A percentile compares a stretch with the other conserved stretches of the same genome.
Evolutionary conservation across 306 rosid species (phyloP).

Genomic region (Citrullus amarus): DNA sequence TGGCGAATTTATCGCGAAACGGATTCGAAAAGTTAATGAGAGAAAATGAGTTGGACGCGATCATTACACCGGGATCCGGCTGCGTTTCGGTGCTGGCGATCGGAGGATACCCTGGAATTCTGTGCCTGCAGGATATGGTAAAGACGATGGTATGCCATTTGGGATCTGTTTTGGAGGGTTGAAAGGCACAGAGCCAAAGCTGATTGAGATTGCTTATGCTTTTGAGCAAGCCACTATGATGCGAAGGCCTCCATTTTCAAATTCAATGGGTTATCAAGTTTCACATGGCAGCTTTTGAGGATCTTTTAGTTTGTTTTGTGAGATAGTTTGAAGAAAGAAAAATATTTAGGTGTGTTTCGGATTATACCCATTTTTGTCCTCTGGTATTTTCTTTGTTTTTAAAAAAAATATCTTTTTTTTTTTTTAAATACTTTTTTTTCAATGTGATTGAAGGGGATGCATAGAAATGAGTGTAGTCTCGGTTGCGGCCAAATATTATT

Average conservation of each 20-base stretch:
- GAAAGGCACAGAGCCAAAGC: slow-evolving; percentile 19
- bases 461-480: no score
- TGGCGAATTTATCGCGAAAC: slow-evolving; percentile 17
- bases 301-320: neutral
- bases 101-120: slow-evolving; percentile 19
- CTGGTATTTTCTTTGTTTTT: no score
- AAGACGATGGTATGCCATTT: slow-evolving; percentile 10
- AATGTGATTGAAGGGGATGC: no score
- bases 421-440: no score
- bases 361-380: no score
- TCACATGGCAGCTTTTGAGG: neutral
- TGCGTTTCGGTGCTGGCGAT: slow-evolving; percentile 7
- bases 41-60: slow-evolving; percentile 19
- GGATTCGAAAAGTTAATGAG: slow-evolving; percentile 29
- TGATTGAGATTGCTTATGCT: slow-evolving; percentile 23
- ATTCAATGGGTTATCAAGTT: neutral
- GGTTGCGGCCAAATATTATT: no score
- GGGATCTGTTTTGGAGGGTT: slow-evolving; percentile 28
- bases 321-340: neutral
- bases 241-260: slow-evolving; percentile 18
- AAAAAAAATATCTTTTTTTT: no score
- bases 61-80: slow-evolving; percentile 12
- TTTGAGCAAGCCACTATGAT: slow-evolving; percentile 25
- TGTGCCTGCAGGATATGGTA: slow-evolving; percentile 23
- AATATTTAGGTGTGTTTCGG: no score